These are phyloP conservation scores for Tuber indicum DNA, from an alignment of 495 filamentous ascomycete species.

Conservation along the genomic window DNA sequence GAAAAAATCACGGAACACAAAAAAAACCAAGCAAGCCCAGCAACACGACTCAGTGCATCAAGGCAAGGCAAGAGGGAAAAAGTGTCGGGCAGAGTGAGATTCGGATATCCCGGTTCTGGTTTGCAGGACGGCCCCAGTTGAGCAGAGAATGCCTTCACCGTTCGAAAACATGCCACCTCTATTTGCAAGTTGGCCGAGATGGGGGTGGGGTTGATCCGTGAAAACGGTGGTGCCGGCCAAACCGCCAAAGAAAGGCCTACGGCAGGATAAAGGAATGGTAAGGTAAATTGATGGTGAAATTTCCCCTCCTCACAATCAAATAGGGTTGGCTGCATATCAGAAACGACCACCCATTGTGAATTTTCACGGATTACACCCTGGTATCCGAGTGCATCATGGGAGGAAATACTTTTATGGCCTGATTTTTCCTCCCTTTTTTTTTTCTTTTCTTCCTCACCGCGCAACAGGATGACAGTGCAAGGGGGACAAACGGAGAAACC, in stretches of 20 bases:
- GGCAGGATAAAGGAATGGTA: too few relatives aligned
- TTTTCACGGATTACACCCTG: too few relatives aligned
- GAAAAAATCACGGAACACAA: neutral
- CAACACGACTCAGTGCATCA: neutral
- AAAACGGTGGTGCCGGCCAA: too few relatives aligned
- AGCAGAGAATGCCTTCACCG: neutral
- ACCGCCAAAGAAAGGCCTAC: too few relatives aligned
- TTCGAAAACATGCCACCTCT: neutral
- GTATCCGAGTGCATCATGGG: neutral
- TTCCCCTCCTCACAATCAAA: too few relatives aligned
- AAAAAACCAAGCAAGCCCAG: neutral
- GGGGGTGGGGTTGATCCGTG: too few relatives aligned
- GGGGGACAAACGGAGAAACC: neutral
- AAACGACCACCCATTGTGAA: too few relatives aligned
- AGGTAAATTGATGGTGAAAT: too few relatives aligned
- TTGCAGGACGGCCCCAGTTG: neutral
- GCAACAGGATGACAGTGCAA: neutral
- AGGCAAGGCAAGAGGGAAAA: neutral
- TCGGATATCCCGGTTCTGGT: neutral
- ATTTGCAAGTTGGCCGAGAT: neutral
- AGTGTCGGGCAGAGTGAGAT: neutral
- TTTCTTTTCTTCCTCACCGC: neutral
- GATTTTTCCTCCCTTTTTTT: neutral
- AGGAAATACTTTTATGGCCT: neutral
- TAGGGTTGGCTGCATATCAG: too few relatives aligned